Evolutionary conservation across 176 grass and related monocot species (phyloP), one percentile per base, ranked within the genome.

Genomic region (Elaeis guineensis): DNA sequence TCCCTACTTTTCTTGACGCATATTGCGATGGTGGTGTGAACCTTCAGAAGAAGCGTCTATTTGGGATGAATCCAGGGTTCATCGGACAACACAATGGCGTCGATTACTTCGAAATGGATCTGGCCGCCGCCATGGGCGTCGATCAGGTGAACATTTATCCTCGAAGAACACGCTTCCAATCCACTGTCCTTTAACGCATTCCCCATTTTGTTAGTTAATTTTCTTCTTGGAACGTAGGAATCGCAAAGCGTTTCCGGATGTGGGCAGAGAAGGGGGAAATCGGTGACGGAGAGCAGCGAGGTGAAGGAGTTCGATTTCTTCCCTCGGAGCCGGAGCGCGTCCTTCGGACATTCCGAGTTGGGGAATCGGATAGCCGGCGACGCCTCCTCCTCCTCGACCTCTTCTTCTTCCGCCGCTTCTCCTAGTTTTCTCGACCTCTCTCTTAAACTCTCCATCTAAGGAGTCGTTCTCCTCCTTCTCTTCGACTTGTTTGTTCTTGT

Each of bases 261-360:
- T 2, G n/a, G 25, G 51, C 73, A 80, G 52, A 54, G 17, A 29
- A 75, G 67, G 77, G 29, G 54, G 49, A 67, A 64, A 19, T 20
- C 49, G 29, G 23, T 25, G 32, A 23, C 53, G 55, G 59, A 44
- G 69, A 62, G 54, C 62, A 49, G 64, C 29, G 70, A 61, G 24
- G 49, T 86, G 28, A 66, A 77, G 61, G 87, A 86, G 87, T 82
- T 90, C 65, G 79, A 90, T 54, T 90, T 90, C 82, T 82, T 90
- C 72, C 87, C 87, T 12, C 30, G 55, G 50, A 54, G 76, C 44
- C 48, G 25, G 18, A 24, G 25, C 52, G 4, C 17, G 20, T 39
- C 65, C 51, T 19, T n/a, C 3, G 57, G 20, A 5, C 59, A 54
- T 17, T 64, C 80, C 4, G 69, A 74, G 77, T 6, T 76, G 58